Evolutionary conservation across 2,329 filamentous ascomycete genomes (phyloP).

Genomic region (Fusarium palustre): DNA sequence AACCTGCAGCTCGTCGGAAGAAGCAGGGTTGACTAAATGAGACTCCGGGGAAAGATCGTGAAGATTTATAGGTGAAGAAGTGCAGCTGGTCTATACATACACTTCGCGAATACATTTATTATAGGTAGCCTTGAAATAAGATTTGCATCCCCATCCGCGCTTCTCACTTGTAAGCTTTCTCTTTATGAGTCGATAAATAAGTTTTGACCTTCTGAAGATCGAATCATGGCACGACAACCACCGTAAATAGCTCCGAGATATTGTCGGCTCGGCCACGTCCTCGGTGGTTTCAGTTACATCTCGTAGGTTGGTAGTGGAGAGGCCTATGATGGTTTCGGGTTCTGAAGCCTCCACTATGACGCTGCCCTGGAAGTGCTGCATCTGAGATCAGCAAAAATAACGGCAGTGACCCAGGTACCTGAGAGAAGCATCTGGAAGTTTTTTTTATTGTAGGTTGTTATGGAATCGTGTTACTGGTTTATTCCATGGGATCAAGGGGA

Average conservation of each 20-base stretch:
- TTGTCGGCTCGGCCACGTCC: slow-evolving; percentile 35
- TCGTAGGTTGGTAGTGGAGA: slow-evolving; percentile 21
- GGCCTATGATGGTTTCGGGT: slow-evolving; percentile 18
- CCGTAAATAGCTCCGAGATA: slow-evolving; percentile 29
- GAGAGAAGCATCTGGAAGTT: slow-evolving; percentile 27
- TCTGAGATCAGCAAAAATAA: slow-evolving; percentile 23
- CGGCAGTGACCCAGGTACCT: slow-evolving; percentile 24
- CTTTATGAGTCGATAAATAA: neutral
- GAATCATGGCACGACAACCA: slow-evolving; percentile 26
- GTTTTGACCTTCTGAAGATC: neutral
- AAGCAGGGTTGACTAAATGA: slow-evolving; percentile 34
- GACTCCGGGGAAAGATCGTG: slow-evolving; percentile 17
- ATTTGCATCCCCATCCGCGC: neutral
- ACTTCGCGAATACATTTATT: neutral
- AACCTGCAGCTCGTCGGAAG: slow-evolving; percentile 38
- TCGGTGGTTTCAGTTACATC: slow-evolving; percentile 34
- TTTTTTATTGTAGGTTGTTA: neutral
- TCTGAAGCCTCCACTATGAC: slow-evolving; percentile 39
- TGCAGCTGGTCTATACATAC: neutral
- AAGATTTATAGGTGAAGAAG: neutral
- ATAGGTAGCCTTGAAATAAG: neutral
- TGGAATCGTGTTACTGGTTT: slow-evolving; percentile 2
- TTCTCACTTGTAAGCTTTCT: neutral
- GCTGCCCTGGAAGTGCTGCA: slow-evolving; percentile 8
- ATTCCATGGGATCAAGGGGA: slow-evolving; percentile 17